Conservation (phyloP, 2,329 filamentous ascomycete species). For the Cryoendolithus antarcticus region DNA sequence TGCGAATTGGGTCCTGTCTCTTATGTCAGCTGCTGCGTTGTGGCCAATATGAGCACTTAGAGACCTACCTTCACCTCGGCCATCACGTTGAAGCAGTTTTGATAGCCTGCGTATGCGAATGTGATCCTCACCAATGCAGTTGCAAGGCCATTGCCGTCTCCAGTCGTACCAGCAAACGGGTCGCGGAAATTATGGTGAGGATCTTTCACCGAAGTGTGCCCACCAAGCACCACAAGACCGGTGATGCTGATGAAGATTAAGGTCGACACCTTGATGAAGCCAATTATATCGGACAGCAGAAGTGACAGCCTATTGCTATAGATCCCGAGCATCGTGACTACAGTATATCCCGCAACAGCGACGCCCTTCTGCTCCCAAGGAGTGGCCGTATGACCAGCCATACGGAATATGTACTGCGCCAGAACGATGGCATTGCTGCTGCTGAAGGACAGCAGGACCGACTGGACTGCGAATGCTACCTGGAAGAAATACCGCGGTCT, state of each 20-base stretch:
- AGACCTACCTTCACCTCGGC: conserved; percentile 42
- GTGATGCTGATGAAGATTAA: conserved; percentile 43
- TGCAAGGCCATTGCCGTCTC: conserved; percentile 39
- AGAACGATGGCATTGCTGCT: conserved; percentile 51
- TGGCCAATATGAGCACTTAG: neutral
- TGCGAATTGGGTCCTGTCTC: conserved; percentile 41
- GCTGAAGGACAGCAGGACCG: conserved; percentile 51
- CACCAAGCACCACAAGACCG: conserved; percentile 50
- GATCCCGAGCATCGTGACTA: conserved; percentile 36
- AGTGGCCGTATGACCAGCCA: conserved; percentile 37
- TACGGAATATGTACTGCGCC: conserved; percentile 50
- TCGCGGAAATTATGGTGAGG: conserved; percentile 43
- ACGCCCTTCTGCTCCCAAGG: conserved; percentile 55
- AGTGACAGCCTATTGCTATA: conserved; percentile 48
- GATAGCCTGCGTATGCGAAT: conserved; percentile 38
- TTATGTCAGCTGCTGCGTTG: conserved; percentile 12
- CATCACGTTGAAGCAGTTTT: conserved; percentile 50
- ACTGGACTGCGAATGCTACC: conserved; percentile 51
- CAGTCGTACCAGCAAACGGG: conserved; percentile 37
- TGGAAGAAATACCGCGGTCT: conserved; percentile 53
- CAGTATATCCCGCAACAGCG: conserved; percentile 50
- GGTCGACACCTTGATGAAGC: conserved; percentile 48
- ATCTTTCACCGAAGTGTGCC: conserved; percentile 39
- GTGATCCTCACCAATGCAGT: conserved; percentile 45
- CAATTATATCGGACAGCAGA: conserved; percentile 43